Evolutionary conservation across 2,329 filamentous ascomycete species (phyloP), one percentile per base, ranked within the genome.

Genomic region (Onygenales sp.): DNA sequence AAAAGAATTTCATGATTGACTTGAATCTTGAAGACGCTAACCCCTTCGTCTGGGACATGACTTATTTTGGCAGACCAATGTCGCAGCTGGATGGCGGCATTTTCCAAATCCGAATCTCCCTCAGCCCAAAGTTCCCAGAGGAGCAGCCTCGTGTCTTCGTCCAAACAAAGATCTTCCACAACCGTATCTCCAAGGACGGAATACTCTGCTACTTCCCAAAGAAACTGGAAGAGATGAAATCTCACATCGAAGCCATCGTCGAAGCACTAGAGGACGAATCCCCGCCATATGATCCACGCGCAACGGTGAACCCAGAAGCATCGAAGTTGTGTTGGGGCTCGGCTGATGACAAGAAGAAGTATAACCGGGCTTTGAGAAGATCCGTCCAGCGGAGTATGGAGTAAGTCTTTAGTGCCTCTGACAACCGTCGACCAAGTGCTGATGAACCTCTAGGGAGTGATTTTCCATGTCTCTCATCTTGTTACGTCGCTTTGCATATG

Each of bases 71-170:
- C 31, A 82, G 85, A 52, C 88, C 90, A 0, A 94, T 93, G 86
- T 95, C 90, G 5, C 90, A 95, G 60, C 80, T 97, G 2, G 92
- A 97, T 61, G 92, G 91, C 13, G 90, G 92, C 2, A 80, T 97
- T 56, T 92, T 97, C 73, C 82, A 82, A 56, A 85, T 96, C 67
- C 85, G 79, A 62, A 77, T 97, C 52, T 77, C 77, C 62, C 85
- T 97, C 62, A 95, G 89, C 62, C 85, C 88, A 5, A 81, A 83
- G 5, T 97, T 96, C 63, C 93, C 93, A 0, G 82, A 88, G 42
- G 88, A 94, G 61, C 88, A 95, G 62, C 93, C 92, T 27, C 84
- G 92, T 36, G 86, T 91, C 52, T 84, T 79, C 57, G 84, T 96
- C 58, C 81, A 90, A 62, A 92, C 88, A 0, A 79, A 81, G 3